Evolutionary conservation across 1,139 yeast species (phyloP).

Genomic region (Tardiomyces digboiensis): DNA sequence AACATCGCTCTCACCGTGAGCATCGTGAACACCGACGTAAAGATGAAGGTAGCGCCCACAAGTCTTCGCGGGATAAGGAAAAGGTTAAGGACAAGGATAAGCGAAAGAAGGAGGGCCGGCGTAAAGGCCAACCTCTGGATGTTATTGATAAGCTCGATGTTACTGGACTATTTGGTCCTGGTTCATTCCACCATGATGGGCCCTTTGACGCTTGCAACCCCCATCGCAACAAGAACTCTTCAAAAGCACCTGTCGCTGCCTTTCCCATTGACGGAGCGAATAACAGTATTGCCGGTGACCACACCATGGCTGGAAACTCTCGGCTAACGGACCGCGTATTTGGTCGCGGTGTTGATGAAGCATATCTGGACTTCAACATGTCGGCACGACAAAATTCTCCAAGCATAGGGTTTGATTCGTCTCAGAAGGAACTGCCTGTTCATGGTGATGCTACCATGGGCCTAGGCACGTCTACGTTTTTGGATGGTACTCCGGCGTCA

Average conservation of each 20-base stretch:
- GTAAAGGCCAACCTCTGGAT: constrained; percentile 39
- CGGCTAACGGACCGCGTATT: constrained; percentile 26
- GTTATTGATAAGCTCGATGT: constrained; percentile 93
- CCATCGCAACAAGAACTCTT: constrained; percentile 71
- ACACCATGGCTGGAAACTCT: constrained; percentile 28
- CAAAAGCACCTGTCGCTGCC: constrained; percentile 86
- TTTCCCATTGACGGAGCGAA: constrained; percentile 96
- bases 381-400: constrained; percentile 3
- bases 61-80: neutral
- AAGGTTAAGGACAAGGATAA: neutral
- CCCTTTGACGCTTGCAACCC: constrained; percentile 99
- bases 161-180: constrained; percentile 89
- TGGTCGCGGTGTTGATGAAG: constrained; percentile 26
- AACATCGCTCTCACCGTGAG: constrained; percentile 3
- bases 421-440: constrained; percentile 55
- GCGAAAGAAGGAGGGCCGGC: neutral
- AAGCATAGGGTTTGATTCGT: constrained; percentile 48
- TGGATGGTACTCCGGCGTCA: constrained; percentile 97
- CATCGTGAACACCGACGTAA: neutral
- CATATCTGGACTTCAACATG: constrained; percentile 18
- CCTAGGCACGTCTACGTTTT: constrained; percentile 79
- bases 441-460: constrained; percentile 87
- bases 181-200: constrained; percentile 96
- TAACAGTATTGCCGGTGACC: constrained; percentile 64
- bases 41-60: neutral